A percentile compares a stretch with the other conserved stretches of the same genome.
These are phyloP conservation scores for Pelargonium fulgidum DNA, from an alignment of 441 rosid genomes.

Conservation along the genomic window DNA sequence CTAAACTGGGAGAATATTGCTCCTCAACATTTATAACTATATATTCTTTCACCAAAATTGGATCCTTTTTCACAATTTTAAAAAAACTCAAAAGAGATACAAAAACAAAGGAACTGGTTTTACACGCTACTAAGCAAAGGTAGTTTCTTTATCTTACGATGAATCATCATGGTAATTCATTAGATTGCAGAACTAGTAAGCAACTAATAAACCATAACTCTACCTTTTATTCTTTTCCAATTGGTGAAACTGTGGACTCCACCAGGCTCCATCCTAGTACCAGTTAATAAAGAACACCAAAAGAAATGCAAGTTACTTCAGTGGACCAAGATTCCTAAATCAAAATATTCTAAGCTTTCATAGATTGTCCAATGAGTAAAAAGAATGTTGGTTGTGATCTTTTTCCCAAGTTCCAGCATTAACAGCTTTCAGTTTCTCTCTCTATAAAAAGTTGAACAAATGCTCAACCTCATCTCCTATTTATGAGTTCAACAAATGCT, in stretches of 20 bases:
- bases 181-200: no score
- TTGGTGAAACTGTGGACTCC: background rate
- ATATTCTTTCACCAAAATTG: background rate
- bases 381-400: background rate
- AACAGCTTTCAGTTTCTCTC: no score
- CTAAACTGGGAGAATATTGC: background rate
- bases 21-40: background rate
- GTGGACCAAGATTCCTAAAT: background rate
- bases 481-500: no score
- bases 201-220: background rate
- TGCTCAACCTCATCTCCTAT: background rate
- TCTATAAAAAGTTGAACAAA: no score
- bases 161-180: no score
- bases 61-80: background rate
- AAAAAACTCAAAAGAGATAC: background rate
- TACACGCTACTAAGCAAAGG: no score
- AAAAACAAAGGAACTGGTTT: background rate
- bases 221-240: background rate
- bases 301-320: background rate
- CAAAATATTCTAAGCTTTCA: background rate
- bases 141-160: no score
- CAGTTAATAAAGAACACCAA: background rate
- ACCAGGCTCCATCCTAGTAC: background rate
- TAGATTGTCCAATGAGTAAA: background rate
- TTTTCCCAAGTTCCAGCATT: background rate